phyloP scores from a whole-genome alignment of 1,284 basidiomycete genomes.

The Coniferiporia weirii region DNA sequence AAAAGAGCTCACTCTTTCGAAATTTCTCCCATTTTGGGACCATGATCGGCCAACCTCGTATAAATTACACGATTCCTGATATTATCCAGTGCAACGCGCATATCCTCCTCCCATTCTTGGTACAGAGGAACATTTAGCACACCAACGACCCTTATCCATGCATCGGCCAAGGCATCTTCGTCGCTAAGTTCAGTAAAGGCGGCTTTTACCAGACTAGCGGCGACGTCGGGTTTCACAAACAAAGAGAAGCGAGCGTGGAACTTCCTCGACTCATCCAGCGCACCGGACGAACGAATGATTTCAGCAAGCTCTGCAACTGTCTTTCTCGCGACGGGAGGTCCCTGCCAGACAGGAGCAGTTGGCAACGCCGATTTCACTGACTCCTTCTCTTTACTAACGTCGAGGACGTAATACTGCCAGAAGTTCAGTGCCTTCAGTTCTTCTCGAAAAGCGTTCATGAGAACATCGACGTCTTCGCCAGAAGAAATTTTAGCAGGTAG shows the following conservation, averaged over 20 bases:
- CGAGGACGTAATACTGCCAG: slow-evolving; percentile 91
- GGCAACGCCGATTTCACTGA: slow-evolving; percentile 48
- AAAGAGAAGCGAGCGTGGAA: slow-evolving; percentile 67
- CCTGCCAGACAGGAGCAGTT: slow-evolving; percentile 49
- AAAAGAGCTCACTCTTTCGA: slow-evolving; percentile 54
- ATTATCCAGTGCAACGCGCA: slow-evolving; percentile 65
- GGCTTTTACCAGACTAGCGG: slow-evolving; percentile 68
- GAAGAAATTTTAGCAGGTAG: slow-evolving; percentile 68
- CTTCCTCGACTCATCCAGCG: slow-evolving; percentile 54
- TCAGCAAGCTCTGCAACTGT: slow-evolving; percentile 65
- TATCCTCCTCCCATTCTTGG: slow-evolving; percentile 79
- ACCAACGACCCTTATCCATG: slow-evolving; percentile 76
- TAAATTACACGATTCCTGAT: slow-evolving; percentile 77
- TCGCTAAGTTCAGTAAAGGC: slow-evolving; percentile 52
- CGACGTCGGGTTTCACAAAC: slow-evolving; percentile 50
- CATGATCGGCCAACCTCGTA: slow-evolving; percentile 74
- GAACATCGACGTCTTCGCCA: slow-evolving; percentile 58
- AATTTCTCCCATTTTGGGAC: slow-evolving; percentile 83
- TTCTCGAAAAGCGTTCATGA: slow-evolving; percentile 60
- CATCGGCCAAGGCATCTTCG: slow-evolving; percentile 56
- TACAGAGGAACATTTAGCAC: slow-evolving; percentile 86
- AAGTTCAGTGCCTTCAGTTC: slow-evolving; percentile 64
- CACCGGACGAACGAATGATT: slow-evolving; percentile 48
- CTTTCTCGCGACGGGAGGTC: slow-evolving; percentile 51
- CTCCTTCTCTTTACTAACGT: slow-evolving; percentile 56